Base-by-base conservation (phyloP, 1,139 yeast species). In the Candida dubliniensis region DNA sequence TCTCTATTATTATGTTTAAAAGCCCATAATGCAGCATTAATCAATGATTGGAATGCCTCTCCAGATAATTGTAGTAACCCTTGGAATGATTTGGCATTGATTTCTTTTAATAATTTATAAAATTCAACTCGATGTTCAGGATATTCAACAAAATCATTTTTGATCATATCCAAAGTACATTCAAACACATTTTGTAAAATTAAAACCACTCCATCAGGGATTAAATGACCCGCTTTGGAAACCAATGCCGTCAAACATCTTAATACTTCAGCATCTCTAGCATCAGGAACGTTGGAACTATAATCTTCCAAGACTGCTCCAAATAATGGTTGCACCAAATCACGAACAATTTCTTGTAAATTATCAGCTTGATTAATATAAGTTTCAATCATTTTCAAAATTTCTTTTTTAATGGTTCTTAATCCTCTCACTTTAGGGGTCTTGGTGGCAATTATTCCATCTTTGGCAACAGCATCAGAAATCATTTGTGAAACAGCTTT, bases 101-200 rank as follows among this genome's bases (percentile, higher is more conserved):
- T 91, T 48, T 88, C 95, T 56, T 90, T 84, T 59, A 93, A 76
- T 46, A 93, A 75, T 67, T 86, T 87, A 73, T 91, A 95, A 64
- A 93, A 93, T 63, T 91, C 98, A 45, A 91, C 96, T 60, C 99
- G 82, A 70, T 93, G 98, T 65, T 95, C 99, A 18, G 99, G 99
- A 63, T 88, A 93, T 64, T 93, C 98, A 7, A 96, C 83, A 64
- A 95, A 89, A 65, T 93, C 97, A 62, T 87, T 87, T 61, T 87
- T 89, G 57, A 95, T 93, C 98, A 93, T 95, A 56, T 84, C 87
- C 63, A 93, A 78, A 2, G 99, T 93, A 63, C 95, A 87, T 63
- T 88, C 96, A 67, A 95, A 95, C 14, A 93, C 96, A 65, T 85
- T 87, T 62, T 89, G 96, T 56, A 95, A 74, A 50, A 93, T 88